Percentiles rank a stretch among this genome's conserved stretches.
These are phyloP conservation scores for Lipomyces yamanashiensis DNA, from an alignment of 805 yeast species.

Conservation along the genomic window DNA sequence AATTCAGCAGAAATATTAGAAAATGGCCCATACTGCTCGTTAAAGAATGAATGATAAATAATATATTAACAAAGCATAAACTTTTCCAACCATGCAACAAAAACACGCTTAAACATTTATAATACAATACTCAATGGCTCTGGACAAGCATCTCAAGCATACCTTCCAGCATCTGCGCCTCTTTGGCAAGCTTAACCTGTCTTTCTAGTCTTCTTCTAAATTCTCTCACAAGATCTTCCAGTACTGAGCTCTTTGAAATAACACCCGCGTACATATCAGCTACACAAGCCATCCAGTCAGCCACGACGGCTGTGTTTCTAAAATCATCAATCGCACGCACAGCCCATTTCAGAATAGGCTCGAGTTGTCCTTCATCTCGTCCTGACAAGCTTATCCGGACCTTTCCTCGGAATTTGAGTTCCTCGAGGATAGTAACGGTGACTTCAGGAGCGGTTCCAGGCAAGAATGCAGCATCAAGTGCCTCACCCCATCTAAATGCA, in stretches of 20 bases:
- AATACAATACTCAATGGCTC: constrained; percentile 15
- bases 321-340: constrained; percentile 76
- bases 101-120: not conserved
- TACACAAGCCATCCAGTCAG: constrained; percentile 70
- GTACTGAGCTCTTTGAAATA: constrained; percentile 68
- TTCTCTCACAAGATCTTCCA: constrained; percentile 71
- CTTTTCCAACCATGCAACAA: constrained; percentile 12
- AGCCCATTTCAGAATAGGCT: constrained; percentile 87
- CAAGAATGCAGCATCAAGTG: constrained; percentile 82
- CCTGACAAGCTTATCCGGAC: constrained; percentile 77
- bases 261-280: constrained; percentile 63
- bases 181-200: constrained; percentile 80
- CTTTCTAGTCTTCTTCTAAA: constrained; percentile 60
- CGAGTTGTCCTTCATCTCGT: constrained; percentile 83
- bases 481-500: constrained; percentile 90
- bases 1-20: not conserved
- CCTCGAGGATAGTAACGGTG: constrained; percentile 81
- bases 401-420: constrained; percentile 86
- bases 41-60: not conserved
- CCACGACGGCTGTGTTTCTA: constrained; percentile 63
- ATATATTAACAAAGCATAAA: not conserved
- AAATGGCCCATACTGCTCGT: not conserved
- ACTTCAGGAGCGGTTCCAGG: constrained; percentile 80
- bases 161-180: constrained; percentile 88
- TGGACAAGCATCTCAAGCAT: constrained; percentile 83